A percentile compares a stretch with the other conserved stretches of the same genome.
Evolutionary conservation across 345 rosid species (phyloP).

Genomic region (Salix suchowensis): DNA sequence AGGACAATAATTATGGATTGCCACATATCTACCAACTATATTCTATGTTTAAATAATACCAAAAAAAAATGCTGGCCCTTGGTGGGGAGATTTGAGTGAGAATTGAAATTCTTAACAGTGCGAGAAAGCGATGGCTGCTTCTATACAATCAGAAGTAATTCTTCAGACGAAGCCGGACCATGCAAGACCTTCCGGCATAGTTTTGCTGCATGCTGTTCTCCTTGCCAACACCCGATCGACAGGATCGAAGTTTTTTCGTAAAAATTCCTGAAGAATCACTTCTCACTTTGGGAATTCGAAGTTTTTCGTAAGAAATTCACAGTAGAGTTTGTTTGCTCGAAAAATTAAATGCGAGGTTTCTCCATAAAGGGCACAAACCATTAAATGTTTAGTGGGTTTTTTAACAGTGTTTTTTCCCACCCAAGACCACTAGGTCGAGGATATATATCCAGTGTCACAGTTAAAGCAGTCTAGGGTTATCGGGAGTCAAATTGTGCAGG

Average conservation of each 20-base stretch:
- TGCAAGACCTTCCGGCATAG: background rate
- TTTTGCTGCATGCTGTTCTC: background rate
- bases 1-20: constrained; percentile 15
- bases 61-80: constrained; percentile 16
- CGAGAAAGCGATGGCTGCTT: constrained; percentile 8
- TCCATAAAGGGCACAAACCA: background rate
- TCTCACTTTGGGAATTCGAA: background rate
- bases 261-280: background rate
- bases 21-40: constrained; percentile 13
- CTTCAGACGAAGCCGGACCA: background rate
- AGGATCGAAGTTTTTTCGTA: background rate
- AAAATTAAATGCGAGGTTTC: background rate
- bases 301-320: background rate
- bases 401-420: constrained; percentile 12
- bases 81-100: constrained; percentile 4
- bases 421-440: constrained; percentile 15
- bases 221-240: background rate
- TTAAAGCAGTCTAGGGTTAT: background rate
- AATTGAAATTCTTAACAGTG: constrained; percentile 9
- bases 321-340: background rate
- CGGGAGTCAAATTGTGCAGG: constrained; percentile 15
- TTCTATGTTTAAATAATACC: constrained; percentile 11
- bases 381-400: constrained; percentile 8
- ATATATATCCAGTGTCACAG: background rate
- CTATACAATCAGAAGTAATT: background rate